These are phyloP conservation scores for Scheffersomyces amazonensis DNA, from an alignment of 805 yeast genomes.

Conservation along the genomic window DNA sequence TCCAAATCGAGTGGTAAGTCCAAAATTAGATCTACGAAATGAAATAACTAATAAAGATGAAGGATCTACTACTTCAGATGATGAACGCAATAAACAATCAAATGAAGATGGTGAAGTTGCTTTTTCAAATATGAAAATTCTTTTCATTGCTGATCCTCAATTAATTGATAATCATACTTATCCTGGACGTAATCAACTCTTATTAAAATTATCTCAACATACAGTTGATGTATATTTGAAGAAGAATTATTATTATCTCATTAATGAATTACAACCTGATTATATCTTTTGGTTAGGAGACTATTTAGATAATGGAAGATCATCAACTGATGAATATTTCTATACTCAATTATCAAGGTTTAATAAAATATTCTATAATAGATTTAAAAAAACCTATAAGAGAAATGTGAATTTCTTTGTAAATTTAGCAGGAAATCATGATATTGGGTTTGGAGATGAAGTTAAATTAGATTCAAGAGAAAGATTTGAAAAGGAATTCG, in stretches of 20 bases:
- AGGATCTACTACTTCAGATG: not conserved
- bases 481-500: conserved; percentile 31
- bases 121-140: conserved; percentile 18
- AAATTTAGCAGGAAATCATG: conserved; percentile 86
- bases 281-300: conserved; percentile 41
- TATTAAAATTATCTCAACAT: conserved; percentile 35
- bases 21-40: conserved; percentile 7
- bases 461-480: conserved; percentile 43
- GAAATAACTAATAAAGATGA: not conserved
- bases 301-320: conserved; percentile 41
- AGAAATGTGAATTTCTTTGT: conserved; percentile 25
- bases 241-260: conserved; percentile 34
- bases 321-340: conserved; percentile 28
- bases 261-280: conserved; percentile 30
- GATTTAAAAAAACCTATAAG: conserved; percentile 11
- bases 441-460: conserved; percentile 82
- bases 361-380: conserved; percentile 24
- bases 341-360: conserved; percentile 27
- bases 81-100: too few species aligned
- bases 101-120: not conserved
- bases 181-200: conserved; percentile 31
- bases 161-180: conserved; percentile 44
- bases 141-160: conserved; percentile 44
- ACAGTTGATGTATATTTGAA: conserved; percentile 39
- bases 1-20: too few species aligned